Conservation (phyloP, 179 eudicot genomes). For the Gypsophila paniculata region DNA sequence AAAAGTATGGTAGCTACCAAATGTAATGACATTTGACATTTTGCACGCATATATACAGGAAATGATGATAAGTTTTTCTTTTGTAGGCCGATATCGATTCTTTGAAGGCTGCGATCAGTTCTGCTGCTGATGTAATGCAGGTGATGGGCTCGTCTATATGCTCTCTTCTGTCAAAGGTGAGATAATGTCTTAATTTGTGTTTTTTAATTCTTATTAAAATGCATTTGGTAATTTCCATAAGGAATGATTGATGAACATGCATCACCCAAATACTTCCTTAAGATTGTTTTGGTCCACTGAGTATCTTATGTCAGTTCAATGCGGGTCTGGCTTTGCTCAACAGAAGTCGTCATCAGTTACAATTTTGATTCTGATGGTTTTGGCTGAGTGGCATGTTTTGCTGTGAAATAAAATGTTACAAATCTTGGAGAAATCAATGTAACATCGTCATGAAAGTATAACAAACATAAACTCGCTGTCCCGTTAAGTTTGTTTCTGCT, state of each 20-base stretch:
- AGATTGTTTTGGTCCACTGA: background rate
- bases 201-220: background rate
- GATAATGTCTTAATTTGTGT: conserved; percentile 17
- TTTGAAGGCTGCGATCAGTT: conserved; percentile 63
- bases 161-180: conserved; percentile 60
- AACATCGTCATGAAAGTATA: background rate
- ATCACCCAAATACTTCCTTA: background rate
- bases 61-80: background rate
- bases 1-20: conserved; percentile 44
- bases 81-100: conserved; percentile 67
- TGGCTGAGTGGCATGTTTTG: background rate
- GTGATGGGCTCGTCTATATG: conserved; percentile 67
- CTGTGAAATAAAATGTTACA: background rate
- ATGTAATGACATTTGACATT: background rate
- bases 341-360: background rate
- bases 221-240: background rate
- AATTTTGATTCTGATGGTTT: background rate
- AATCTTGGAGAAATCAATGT: background rate
- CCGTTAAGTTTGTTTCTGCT: background rate
- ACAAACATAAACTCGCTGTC: background rate
- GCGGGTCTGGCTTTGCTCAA: background rate
- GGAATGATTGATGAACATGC: background rate
- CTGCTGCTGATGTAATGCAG: conserved; percentile 82
- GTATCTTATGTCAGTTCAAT: conserved; percentile 5
- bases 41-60: background rate